phyloP scores from a whole-genome alignment of 176 grass and related monocot genomes.

The Lolium rigidum region DNA sequence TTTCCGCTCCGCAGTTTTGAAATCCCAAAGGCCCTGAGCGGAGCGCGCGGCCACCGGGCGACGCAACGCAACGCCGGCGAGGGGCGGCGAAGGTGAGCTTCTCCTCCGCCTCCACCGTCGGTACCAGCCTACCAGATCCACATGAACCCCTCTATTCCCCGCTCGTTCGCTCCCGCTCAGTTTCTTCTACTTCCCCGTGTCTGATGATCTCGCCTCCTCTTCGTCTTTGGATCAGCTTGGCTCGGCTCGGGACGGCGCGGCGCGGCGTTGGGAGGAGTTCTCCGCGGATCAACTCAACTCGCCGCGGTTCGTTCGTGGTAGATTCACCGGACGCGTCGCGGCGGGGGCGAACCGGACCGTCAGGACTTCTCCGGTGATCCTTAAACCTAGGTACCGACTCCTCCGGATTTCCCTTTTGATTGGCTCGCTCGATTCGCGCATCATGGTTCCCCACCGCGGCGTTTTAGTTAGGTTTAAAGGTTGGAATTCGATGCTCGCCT shows the following conservation, averaged over 20 bases:
- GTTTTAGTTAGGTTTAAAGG: background rate
- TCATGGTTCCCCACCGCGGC: background rate
- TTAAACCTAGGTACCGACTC: background rate
- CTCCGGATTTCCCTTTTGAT: background rate
- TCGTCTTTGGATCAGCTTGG: slow-evolving; percentile 12
- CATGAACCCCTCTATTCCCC: background rate
- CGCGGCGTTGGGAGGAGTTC: background rate
- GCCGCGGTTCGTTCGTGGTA: background rate
- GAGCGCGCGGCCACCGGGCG: background rate
- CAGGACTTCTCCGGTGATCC: slow-evolving; percentile 1
- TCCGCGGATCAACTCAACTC: background rate
- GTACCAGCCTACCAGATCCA: background rate
- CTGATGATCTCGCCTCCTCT: background rate
- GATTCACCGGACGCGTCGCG: background rate
- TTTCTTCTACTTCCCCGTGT: background rate
- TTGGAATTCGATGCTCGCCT: background rate
- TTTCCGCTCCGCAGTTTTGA: background rate
- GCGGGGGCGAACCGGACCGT: background rate
- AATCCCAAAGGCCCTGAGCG: background rate
- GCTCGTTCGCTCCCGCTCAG: background rate
- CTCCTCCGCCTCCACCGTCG: background rate
- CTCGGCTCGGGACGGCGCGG: background rate
- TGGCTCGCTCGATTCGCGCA: background rate
- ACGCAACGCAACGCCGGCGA: background rate
- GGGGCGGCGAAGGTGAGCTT: slow-evolving; percentile 33